Evolutionary conservation across 2,329 filamentous ascomycete species (phyloP), one percentile per base, ranked within the genome.

Genomic region (Colletotrichum sansevieriae): DNA sequence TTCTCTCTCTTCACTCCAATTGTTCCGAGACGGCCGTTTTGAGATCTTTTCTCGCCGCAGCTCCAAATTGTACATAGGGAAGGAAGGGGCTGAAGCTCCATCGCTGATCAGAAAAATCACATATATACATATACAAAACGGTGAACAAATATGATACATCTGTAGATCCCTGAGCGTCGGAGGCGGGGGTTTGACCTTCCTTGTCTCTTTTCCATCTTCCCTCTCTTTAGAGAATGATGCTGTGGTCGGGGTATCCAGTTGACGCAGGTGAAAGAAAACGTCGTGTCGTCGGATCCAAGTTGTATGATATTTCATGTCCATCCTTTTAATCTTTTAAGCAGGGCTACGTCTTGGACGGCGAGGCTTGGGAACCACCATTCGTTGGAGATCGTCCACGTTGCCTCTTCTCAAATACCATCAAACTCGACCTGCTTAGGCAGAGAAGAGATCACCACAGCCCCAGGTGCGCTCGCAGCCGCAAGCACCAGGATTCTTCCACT

Each of bases 391-490:
- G 29, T 29, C 29, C 29, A 2, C 29, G 7, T 29, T 29, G 29
- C 29, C 29, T 29, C 29, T 29, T 29, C 7, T 29, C 29, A 29
- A 9, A 29, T 2, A 29, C 29, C 6, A 29, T 29, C 29, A 9
- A 8, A 41, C 11, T 65, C 20, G 35, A 29, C 29, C 29, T 25
- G 57, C 44, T 67, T 70, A 71, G 22, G 18, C 4, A 15, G 37
- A 37, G 78, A 88, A 88, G 76, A 85, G 81, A 66, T 82, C 76
- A 67, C 82, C 81, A 78, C 88, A 90, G 71, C 94, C 93, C 88
- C 93, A 98, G 85, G 86, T 85, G 82, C 90, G 89, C 90, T 98
- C 95, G 75, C 94, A 93, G 70, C 82, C 82, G 81, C 90, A 93
- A 39, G 81, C 78, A 73, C 91, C 92, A 35, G 87, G 81, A 46